Percentiles rank a stretch among this genome's conserved stretches.
Evolutionary conservation across 2,329 filamentous ascomycete genomes (phyloP).

Genomic region (Phaeosphaeria sp.): DNA sequence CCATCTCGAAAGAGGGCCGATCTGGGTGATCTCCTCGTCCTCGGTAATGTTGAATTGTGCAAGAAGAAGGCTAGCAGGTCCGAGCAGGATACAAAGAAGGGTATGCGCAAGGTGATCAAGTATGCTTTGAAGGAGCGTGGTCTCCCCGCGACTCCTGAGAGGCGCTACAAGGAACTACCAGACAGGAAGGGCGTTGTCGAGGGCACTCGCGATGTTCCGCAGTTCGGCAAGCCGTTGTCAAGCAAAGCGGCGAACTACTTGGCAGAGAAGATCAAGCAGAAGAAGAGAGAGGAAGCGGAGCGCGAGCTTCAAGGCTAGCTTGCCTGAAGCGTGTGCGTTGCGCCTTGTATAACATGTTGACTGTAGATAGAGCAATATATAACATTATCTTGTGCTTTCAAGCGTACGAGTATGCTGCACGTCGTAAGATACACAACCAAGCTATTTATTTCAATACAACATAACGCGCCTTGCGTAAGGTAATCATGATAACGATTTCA

Average conservation of each 20-base stretch:
- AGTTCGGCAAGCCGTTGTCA: constrained; percentile 15
- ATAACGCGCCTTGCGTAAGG: background rate
- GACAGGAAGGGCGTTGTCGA: constrained; percentile 4
- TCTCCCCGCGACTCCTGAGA: constrained; percentile 1
- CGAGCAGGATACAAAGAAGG: constrained; percentile 58
- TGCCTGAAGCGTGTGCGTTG: background rate
- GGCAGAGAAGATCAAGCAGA: constrained; percentile 7
- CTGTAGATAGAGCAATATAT: background rate
- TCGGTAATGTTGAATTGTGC: constrained; percentile 72
- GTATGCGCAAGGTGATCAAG: constrained; percentile 75
- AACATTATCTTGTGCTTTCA: too few species aligned
- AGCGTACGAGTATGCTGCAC: too few species aligned
- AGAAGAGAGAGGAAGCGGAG: constrained; percentile 1
- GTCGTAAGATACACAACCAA: too few species aligned
- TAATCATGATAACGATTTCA: constrained; percentile 39
- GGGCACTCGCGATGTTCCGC: constrained; percentile 7
- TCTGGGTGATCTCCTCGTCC: constrained; percentile 32
- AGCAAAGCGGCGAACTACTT: constrained; percentile 14
- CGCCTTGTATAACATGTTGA: background rate
- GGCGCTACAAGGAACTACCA: background rate
- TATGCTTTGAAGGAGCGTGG: constrained; percentile 62
- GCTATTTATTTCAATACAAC: too few species aligned
- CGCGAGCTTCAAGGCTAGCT: background rate
- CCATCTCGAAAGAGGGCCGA: constrained; percentile 16
- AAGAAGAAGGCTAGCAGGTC: constrained; percentile 74